Base-by-base conservation (phyloP, 208 protist genomes). In the Trichomonas vaginalis region DNA sequence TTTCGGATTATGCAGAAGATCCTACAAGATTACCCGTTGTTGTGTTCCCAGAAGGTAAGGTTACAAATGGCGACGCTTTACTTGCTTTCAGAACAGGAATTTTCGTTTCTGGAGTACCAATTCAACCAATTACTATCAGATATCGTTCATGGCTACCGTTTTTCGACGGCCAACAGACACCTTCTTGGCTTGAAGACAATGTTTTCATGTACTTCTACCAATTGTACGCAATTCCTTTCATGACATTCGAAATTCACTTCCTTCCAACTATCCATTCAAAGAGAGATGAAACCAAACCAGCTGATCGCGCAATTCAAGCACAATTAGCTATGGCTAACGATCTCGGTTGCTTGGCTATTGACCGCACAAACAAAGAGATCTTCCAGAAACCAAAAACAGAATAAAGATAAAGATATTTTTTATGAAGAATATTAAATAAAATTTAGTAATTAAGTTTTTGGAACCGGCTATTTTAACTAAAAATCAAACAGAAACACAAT, bases 31-130 rank as follows among this genome's bases (percentile, higher is more conserved):
- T 51, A 17, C 86, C 86, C 10, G 10, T 92, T 92, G 17, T 27
- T 14, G 35, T 92, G 48, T 92, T 92, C 86, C 86, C 86, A 39
- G 86, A 92, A 92, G 86, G 86, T 35, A 92, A 92, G 45, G 27
- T 92, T 51, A 92, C 86, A 35, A 92, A 92, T 92, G 86, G 86
- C 23, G 86, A 92, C 27, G 42, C 40, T 39, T 17, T 92, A 15
- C 40, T 92, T 8, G 40, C 40, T 1, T 92, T 92, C 45, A 92
- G 86, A 92, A 92, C n/a, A 32, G 86, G 86, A 2, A 45, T 27
- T 48, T 92, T 92, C 27, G 45, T 92, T 9, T 48, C 42, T 92
- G 45, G 45, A 15, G 45, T 45, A 8, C 45, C 45, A 39, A 32
- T 92, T 17, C 86, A 92, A 39, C 86, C 86, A 92, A 39, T 92